Evolutionary conservation across 768 basidiomycete genomes (phyloP), one percentile per base, ranked within the genome.

Genomic region (Sarcomyxa edulis): DNA sequence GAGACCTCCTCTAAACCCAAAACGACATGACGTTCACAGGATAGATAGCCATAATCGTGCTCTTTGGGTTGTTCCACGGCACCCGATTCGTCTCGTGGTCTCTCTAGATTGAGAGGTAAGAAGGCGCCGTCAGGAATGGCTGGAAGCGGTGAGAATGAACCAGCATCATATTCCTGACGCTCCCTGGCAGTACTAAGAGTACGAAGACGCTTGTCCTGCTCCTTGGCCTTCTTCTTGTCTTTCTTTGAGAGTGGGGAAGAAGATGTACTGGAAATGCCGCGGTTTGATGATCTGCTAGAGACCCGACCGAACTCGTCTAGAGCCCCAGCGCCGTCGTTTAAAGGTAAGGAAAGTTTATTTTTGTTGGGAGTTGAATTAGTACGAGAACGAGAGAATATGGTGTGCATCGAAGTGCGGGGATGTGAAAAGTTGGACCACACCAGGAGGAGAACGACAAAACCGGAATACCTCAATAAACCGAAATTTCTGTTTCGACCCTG

Each of bases 1-100:
- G 74, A 72, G 27, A 85, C 74, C 51, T 88, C 75, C 37, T 83
- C 77, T 11, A 87, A 70, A n/a, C 83, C 82, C 0, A 91, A 72
- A 11, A 87, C 69, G 44, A 89, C 79, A 52, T 89, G 80, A 22
- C 80, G 69, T 40, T 80, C 72, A 58, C 78, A 79, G 4, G 78
- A 79, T 28, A 90, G 70, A 50, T 87, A 87, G 34, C 86, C 84
- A 51, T 89, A 90, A 50, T 69, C 66, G 37, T 59, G 58, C 32
- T 63, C 63, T 34, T 69, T 58, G 11, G 64, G 53, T 35, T 59
- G 60, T 43, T 69, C 67, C 27, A 45, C 40, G 16, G 58, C 58
- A 23, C 61, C 56, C 2, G 62, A 48, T 41, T 65, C 65, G 47
- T 53, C 52, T 41, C 58, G 58, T 12, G 72, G 75, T 9, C 59